Base-by-base conservation (phyloP, 345 rosid species). In the Ricinus communis region DNA sequence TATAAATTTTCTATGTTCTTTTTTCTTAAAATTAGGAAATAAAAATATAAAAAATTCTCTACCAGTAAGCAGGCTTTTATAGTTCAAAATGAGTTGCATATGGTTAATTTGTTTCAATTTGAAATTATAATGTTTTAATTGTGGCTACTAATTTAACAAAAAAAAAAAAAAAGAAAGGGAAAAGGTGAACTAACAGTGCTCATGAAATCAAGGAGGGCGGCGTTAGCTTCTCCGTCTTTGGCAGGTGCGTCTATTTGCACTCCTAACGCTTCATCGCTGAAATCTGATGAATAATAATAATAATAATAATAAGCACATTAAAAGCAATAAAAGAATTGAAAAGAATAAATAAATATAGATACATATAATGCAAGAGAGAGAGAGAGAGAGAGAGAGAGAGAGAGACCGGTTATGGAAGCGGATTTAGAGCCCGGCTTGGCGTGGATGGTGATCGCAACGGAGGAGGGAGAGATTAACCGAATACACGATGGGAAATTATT, bases 341-440 rank as follows among this genome's bases (percentile, higher is more conserved):
- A 43, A 11, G 28, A 12, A 21, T 21, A 8, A 2, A 33, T 0
- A 19, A 2, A 4, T 0, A 14, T 0, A 36, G 5, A n/a, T 1
- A 38, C 25, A 19, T 36, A 36, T 0, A 40, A 5, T 33, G 4
- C 38, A 43, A 43, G 2, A 43, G 12, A 43, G 1, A 43, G 8
- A 43, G 8, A 3, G 1, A 43, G 12, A 43, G 1, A 8, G 0
- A 51, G 0, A 67, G 5, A 36, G 4, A n/a, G 0, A 8, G 0
- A 53, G 30, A 12, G 53, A 95, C 99, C 96, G 0, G 99, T 90
- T 83, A 95, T 80, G 76, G 93, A 87, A 75, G 97, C 85, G 19
- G 87, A 83, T 79, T 95, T 92, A 80, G 96, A 85, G 77, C 97
- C 96, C 45, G 99, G 97, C 81, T 95, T 95, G 64, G 97, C 97